Conservation (phyloP, 2,329 filamentous ascomycete genomes). For the Seiridium unicorne region DNA sequence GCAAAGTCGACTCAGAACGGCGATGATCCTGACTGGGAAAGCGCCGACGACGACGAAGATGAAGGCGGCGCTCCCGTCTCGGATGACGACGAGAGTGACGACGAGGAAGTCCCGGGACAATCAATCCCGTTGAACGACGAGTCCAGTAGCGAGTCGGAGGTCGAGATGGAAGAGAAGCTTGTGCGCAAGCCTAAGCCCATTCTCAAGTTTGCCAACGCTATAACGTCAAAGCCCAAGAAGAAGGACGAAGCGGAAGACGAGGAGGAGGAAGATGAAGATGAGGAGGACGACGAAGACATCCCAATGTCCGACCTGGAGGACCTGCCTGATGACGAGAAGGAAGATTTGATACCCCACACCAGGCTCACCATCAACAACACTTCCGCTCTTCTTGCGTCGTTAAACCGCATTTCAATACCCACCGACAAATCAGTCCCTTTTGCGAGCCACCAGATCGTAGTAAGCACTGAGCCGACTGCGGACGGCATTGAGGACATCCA, state of each 20-base stretch:
- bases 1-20: not conserved
- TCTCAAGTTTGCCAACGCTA: constrained; percentile 38
- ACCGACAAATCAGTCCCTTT: constrained; percentile 70
- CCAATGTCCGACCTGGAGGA: constrained; percentile 85
- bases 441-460: constrained; percentile 76
- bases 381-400: constrained; percentile 74
- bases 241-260: constrained; percentile 50
- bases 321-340: constrained; percentile 73
- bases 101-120: constrained; percentile 38
- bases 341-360: constrained; percentile 86
- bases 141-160: constrained; percentile 65
- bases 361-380: constrained; percentile 98
- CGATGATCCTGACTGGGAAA: constrained; percentile 18
- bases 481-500: constrained; percentile 75
- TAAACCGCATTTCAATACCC: constrained; percentile 76
- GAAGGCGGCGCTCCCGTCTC: constrained; percentile 23
- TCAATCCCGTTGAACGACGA: constrained; percentile 51
- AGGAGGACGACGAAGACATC: constrained; percentile 82
- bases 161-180: constrained; percentile 75
- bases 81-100: constrained; percentile 23
- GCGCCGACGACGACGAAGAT: constrained; percentile 14
- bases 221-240: constrained; percentile 41
- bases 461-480: constrained; percentile 63
- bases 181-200: constrained; percentile 47
- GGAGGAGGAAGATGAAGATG: constrained; percentile 62